These are phyloP conservation scores for Torulaspora pretoriensis DNA, from an alignment of 1,139 yeast species.

Conservation along the genomic window DNA sequence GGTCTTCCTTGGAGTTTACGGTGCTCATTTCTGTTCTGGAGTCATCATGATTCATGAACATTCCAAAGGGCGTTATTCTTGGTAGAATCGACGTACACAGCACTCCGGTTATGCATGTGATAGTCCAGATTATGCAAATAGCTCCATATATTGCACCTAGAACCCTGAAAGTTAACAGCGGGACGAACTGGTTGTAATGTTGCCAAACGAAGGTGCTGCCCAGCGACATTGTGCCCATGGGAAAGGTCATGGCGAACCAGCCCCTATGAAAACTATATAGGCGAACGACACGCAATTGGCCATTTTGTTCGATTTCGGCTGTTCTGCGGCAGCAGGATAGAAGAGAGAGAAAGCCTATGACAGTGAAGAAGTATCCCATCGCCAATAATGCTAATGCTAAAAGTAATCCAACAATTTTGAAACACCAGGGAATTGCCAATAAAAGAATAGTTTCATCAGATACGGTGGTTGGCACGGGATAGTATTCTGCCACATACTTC, in stretches of 20 bases:
- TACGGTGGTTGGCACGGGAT: constrained; percentile 15
- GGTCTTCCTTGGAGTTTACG: constrained; percentile 2
- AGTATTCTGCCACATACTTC: constrained; percentile 24
- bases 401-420: constrained; percentile 35
- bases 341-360: constrained; percentile 48
- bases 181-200: constrained; percentile 38
- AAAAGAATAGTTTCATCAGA: constrained; percentile 16
- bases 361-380: constrained; percentile 61
- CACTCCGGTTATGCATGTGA: constrained; percentile 23
- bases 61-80: background rate
- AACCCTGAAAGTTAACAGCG: constrained; percentile 48
- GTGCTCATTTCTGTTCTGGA: background rate
- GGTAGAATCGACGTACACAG: constrained; percentile 9
- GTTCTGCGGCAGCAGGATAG: constrained; percentile 34
- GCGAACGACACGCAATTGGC: constrained; percentile 17
- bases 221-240: constrained; percentile 76
- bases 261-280: constrained; percentile 49
- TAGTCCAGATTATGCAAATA: constrained; percentile 26
- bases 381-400: constrained; percentile 50
- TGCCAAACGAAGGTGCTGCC: constrained; percentile 51
- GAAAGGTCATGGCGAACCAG: constrained; percentile 90
- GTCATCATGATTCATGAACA: constrained; percentile 1
- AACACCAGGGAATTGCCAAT: constrained; percentile 27
- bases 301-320: constrained; percentile 11
- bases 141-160: constrained; percentile 60